A percentile compares a stretch with the other conserved stretches of the same genome.
These are phyloP conservation scores for Aspergillus kassunensis DNA, from an alignment of 495 filamentous ascomycete species.

Conservation along the genomic window DNA sequence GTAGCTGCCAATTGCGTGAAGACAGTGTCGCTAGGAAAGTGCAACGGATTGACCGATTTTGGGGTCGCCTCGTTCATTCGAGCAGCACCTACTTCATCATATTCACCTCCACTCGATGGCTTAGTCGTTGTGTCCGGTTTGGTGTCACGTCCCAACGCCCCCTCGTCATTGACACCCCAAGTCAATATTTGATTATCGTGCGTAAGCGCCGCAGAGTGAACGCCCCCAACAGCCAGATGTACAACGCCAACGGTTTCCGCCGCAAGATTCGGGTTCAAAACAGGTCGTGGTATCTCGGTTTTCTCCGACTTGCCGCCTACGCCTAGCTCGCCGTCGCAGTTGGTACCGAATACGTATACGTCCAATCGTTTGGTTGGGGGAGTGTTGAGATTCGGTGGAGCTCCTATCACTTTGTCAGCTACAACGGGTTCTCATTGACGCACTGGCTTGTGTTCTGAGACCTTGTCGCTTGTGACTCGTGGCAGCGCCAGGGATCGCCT, in stretches of 20 bases:
- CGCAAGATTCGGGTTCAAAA: conserved; percentile 46
- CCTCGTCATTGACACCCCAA: conserved; percentile 72
- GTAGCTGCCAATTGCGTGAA: conserved; percentile 60
- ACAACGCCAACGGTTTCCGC: conserved; percentile 50
- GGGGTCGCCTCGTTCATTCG: conserved; percentile 60
- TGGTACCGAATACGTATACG: conserved; percentile 52
- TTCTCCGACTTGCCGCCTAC: conserved; percentile 45
- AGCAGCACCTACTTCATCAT: conserved; percentile 42
- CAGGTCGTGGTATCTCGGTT: conserved; percentile 49
- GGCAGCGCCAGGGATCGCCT: too few relatives aligned
- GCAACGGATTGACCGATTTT: conserved; percentile 36
- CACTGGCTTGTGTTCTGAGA: too few relatives aligned
- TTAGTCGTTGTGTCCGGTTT: conserved; percentile 45
- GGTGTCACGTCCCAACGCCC: conserved; percentile 64
- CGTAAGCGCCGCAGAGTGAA: conserved; percentile 64
- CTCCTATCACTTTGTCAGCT: too few relatives aligned
- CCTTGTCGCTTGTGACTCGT: too few relatives aligned
- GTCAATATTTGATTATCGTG: conserved; percentile 62
- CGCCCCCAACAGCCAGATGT: conserved; percentile 59
- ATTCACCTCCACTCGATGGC: conserved; percentile 33
- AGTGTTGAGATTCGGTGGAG: neutral
- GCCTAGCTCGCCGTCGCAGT: conserved; percentile 49
- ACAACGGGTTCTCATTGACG: too few relatives aligned
- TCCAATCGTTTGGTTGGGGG: conserved; percentile 39
- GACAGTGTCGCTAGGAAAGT: conserved; percentile 48